phyloP scores from a whole-genome alignment of 352 stramenopile species.

The Aphanomyces stellatus region DNA sequence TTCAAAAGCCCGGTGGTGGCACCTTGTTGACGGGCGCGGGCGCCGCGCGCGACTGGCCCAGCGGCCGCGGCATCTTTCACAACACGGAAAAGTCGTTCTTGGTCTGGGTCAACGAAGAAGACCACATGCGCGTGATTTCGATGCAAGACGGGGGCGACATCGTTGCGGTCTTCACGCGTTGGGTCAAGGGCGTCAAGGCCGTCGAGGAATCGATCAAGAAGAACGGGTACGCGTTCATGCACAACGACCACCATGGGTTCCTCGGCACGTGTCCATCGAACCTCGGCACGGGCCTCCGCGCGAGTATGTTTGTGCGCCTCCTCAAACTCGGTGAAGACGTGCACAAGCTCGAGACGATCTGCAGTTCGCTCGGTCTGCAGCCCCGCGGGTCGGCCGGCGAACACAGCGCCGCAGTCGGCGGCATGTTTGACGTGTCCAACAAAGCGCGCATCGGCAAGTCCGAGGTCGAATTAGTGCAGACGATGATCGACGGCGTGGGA shows the following conservation, averaged over 20 bases:
- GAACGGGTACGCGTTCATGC: slow-evolving; percentile 69
- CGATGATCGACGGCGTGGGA: slow-evolving; percentile 83
- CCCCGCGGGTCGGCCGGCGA: slow-evolving; percentile 73
- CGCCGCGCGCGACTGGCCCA: slow-evolving; percentile 88
- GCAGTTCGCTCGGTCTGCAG: slow-evolving; percentile 69
- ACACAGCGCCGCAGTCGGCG: slow-evolving; percentile 80
- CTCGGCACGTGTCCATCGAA: slow-evolving; percentile 86
- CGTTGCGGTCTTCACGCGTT: slow-evolving; percentile 81
- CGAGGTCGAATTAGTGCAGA: slow-evolving; percentile 83
- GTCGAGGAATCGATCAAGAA: slow-evolving; percentile 70
- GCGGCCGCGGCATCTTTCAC: slow-evolving; percentile 89
- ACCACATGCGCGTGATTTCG: slow-evolving; percentile 86
- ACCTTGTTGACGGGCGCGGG: slow-evolving; percentile 78
- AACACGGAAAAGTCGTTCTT: slow-evolving; percentile 88
- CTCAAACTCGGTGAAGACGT: slow-evolving; percentile 79
- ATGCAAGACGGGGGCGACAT: slow-evolving; percentile 89
- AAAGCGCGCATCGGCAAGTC: slow-evolving; percentile 84
- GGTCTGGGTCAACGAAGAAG: slow-evolving; percentile 85
- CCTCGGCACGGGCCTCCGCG: slow-evolving; percentile 80
- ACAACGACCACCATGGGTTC: slow-evolving; percentile 73
- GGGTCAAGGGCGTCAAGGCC: slow-evolving; percentile 69
- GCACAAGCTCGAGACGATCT: slow-evolving; percentile 73
- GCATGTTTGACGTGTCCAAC: slow-evolving; percentile 85
- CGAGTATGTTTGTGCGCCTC: slow-evolving; percentile 85
- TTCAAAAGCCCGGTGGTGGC: slow-evolving; percentile 87